Base-by-base conservation (phyloP, 345 rosid genomes). In the Moricandia moricandioides region DNA sequence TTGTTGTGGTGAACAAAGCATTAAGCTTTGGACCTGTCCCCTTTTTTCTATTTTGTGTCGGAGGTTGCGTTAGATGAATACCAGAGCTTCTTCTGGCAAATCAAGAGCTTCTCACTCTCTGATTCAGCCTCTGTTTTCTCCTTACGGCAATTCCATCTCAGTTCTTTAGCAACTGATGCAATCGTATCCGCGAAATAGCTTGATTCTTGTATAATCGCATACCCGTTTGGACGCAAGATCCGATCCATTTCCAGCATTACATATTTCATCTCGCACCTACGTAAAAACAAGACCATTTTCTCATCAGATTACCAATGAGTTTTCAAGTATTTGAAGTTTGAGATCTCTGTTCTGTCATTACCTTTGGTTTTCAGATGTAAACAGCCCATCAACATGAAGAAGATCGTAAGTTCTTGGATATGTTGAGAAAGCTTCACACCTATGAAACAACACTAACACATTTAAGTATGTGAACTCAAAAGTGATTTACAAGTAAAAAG, bases 371-470 rank as follows among this genome's bases (percentile, higher is more conserved):
- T 94, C 98, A 27, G 89, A 78, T 51, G 97, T 91, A 61, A 91
- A 90, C 60, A 91, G 85, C 35, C 96, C 96, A 78, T 91, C 98
- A 4, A 94, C 84, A 77, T 91, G 98, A 67, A 94, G 96, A 59
- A 94, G 92, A 82, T 94, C 98, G 55, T 94, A 94, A 13, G 98
- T 91, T 70, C 98, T 81, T 65, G 98, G 98, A 82, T 94, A 94
- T 3, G 98, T 91, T 1, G 98, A 94, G 80, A 94, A 91, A 24
- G 97, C 93, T 79, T 91, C 98, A 78, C 98, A 94, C 98, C 98
- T 94, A 73, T n/a, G 47, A 79, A 70, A 82, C 51, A 69, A 37
- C 43, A 75, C 14, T n/a, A 67, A 18, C 18, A n/a, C 24, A 51
- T 83, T 83, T 65, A 76, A 16, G 5, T 11, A 49, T 57, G 40